phyloP scores from a whole-genome alignment of 148 eudicot species.

The Dysphania ambrosioides region DNA sequence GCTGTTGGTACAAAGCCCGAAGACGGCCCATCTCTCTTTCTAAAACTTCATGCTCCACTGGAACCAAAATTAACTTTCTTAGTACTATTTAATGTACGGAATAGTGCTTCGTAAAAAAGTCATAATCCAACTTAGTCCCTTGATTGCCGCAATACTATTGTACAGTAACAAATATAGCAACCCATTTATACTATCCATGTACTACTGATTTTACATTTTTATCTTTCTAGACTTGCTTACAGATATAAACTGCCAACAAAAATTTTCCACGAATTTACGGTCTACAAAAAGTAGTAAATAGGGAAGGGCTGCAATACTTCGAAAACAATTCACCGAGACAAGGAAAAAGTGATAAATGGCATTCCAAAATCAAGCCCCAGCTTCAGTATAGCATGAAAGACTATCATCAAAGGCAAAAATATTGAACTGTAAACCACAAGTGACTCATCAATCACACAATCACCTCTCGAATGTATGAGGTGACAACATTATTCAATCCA shows the following conservation, averaged over 20 bases:
- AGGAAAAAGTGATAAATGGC: neutral
- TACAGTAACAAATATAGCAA: neutral
- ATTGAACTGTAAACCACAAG: neutral
- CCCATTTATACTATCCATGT: neutral
- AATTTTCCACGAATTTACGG: neutral
- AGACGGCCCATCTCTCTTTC: conserved; percentile 78
- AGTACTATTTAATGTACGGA: neutral
- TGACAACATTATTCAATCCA: too few species aligned
- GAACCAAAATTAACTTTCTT: conserved; percentile 17
- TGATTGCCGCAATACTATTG: neutral
- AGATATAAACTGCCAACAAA: neutral
- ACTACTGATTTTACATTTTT: too few species aligned
- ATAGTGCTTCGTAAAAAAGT: too few species aligned
- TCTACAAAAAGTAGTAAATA: neutral
- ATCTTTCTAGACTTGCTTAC: neutral
- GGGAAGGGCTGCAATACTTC: neutral
- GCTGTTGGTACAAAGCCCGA: conserved; percentile 57
- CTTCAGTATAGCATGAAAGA: neutral
- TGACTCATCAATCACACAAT: neutral
- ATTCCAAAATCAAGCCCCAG: neutral
- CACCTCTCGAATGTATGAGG: neutral
- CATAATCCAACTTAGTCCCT: neutral
- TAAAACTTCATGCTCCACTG: conserved; percentile 87
- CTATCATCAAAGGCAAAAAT: neutral
- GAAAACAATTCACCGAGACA: neutral